Base-by-base conservation (phyloP, 2,329 filamentous ascomycete species). In the Neofusicoccum cordaticola region DNA sequence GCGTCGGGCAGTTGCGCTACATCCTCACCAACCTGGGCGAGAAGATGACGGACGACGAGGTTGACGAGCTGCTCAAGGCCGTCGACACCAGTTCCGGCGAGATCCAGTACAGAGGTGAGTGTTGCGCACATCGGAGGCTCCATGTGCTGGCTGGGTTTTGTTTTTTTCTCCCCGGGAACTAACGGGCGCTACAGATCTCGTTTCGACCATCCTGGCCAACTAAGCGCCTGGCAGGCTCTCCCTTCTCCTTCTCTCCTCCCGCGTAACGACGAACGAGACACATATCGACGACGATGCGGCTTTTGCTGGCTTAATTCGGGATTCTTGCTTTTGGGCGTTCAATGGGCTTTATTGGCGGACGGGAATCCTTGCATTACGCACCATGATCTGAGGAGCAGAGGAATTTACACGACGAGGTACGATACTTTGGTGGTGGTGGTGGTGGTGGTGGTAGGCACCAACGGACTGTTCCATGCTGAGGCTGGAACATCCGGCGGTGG, bases 21-120 rank as follows among this genome's bases (percentile, higher is more conserved):
- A 94, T 99, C 77, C 82, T 99, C 74, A 99, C 95, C 65, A 98
- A 98, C 78, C 82, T 99, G 73, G 95, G 95, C 73, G 95, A 99
- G 89, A 98, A 98, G 86, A 97, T 99, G 93, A 92, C 90, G 67
- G 94, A 99, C 73, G 95, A 98, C 69, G 95, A 99, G 84, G 95
- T 99, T 56, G 94, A 98, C 78, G 95, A 99, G 85, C 86, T 99
- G 76, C 88, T 99, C 79, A 99, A 98, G 88, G 93, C 93, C 0
- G 94, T 98, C 69, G 95, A 99, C 78, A 96, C 93, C 67, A 95
- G 90, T 81, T 94, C 90, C 64, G 93, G 94, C 71, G 93, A 98
- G 86, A 92, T 99, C 80, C 97, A 98, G 84, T 99, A 99, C 80
- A 93, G 90, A 70, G 93, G 92, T 95, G 84, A 69, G 88, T 71